Evolutionary conservation across 1,139 yeast species (phyloP), one percentile per base, ranked within the genome.

Genomic region (Arxiozyma slooffiae): DNA sequence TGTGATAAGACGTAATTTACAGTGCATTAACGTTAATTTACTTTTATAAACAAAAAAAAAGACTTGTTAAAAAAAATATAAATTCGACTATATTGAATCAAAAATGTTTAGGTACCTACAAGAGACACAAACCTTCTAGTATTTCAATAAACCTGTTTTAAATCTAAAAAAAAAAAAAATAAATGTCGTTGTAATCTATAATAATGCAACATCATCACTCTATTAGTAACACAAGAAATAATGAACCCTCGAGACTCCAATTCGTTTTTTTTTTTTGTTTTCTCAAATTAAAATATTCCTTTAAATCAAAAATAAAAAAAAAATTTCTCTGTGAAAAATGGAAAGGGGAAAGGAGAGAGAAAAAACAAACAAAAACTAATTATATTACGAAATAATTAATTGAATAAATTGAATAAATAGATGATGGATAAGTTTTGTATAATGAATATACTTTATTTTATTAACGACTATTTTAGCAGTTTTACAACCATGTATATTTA

Each of bases 1-100:
- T 7, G 60, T 59, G 5, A 52, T 61, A n/a, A 47, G 58, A 47
- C 44, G 37, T 4, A 53, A 54, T 3, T 51, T 57, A 21, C 52
- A 50, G 36, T 62, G 66, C 40, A 49, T 60, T 23, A 59, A 53
- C 11, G 51, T 57, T 1, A 56, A 57, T 37, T 41, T 49, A 21
- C 21, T 41, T n/a, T 7, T 34, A 41, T 16, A 26, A 41, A 24
- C 7, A 39, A 39, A 20, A 20, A 22, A 9, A 39, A n/a, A 21
- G 9, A 20, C 41, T 20, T 9, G 16, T 24, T 3, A 6, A 30
- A 11, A 14, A 6, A 30, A 11, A n/a, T 30, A 14, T 14, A 30
- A 16, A 30, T 30, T 11, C 3, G 4, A 30, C 6, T 30, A 4
- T 30, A 30, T n/a, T 6, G 14, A 30, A 14, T 6, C 16, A 30